Base-by-base conservation (phyloP, 2,329 filamentous ascomycete genomes). In the Neurospora sp. region DNA sequence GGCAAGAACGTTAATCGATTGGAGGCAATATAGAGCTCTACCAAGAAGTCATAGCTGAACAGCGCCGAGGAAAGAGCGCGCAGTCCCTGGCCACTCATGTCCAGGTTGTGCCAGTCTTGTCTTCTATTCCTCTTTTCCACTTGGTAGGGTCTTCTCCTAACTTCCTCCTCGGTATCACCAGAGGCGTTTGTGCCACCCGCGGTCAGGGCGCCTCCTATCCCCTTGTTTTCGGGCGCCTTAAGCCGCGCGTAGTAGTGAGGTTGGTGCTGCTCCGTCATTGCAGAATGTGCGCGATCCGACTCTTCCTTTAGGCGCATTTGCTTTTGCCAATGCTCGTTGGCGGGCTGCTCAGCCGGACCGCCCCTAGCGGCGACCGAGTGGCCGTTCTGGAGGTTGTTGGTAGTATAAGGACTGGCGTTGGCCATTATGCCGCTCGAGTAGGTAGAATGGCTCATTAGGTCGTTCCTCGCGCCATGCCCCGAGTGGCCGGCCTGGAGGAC, bases 31-130 rank as follows among this genome's bases (percentile, higher is more conserved):
- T 97, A 97, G 38, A 99, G 87, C 80, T 96, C 95, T 74, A 92
- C 92, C 70, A 99, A 84, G 79, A 99, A 98, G 65, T 86, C 86
- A 81, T 98, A 99, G 74, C 87, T 85, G 82, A 98, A 98, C 39
- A 99, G 84, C 65, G 91, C 88, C 8, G 87, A 83, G 0, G 93
- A 89, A 39, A 99, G 84, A 71, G 93, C 92, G 74, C 93, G 91
- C 67, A 99, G 84, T 23, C 95, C 95, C 82, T 98, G 96, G n/a
- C 96, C 96, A 75, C 94, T 96, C 79, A 98, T 90, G 80, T 99
- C 96, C 75, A 99, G 85, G 73, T 94, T 93, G 79, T 92, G 88
- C 96, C 96, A 98, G 76, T 94, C 91, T 79, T 97, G 91, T 73
- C 90, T 84, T 76, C 89, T 88, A 73, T 87, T 84, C 71, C 87